These are phyloP conservation scores for Cutaneotrichosporon cyanovorans DNA, from an alignment of 1,284 basidiomycete species.

Conservation along the genomic window DNA sequence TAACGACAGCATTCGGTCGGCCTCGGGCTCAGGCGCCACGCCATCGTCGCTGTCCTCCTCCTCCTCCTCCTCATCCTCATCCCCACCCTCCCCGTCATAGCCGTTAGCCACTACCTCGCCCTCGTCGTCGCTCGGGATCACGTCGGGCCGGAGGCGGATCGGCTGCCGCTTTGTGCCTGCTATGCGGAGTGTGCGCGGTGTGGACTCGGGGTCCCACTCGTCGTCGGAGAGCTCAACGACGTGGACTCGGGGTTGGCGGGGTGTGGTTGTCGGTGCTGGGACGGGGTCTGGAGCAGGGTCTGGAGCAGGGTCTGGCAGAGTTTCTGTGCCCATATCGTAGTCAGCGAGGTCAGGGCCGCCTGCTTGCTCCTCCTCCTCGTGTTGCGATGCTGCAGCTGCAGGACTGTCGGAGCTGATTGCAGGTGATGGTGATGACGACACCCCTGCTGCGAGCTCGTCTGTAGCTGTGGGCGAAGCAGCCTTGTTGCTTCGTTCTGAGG, in stretches of 20 bases:
- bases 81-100: constrained; percentile 3
- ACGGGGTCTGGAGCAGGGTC: no score
- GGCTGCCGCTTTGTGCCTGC: constrained; percentile 12
- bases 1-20: background rate
- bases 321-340: no score
- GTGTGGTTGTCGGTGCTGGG: background rate
- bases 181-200: constrained; percentile 3
- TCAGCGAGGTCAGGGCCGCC: no score
- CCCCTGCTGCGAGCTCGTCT: no score
- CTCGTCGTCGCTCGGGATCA: constrained; percentile 10
- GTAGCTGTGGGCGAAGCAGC: no score
- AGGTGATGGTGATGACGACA: no score
- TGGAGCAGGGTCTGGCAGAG: no score
- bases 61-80: constrained; percentile 5
- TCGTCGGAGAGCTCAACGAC: constrained; percentile 29
- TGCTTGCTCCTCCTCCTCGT: no score
- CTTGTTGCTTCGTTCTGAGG: no score
- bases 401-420: no score
- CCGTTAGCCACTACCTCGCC: background rate
- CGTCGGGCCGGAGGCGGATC: background rate
- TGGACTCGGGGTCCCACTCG: constrained; percentile 32
- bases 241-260: constrained; percentile 4
- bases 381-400: no score
- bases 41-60: constrained; percentile 3
- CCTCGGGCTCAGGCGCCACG: background rate